A percentile compares a stretch with the other conserved stretches of the same genome.
These are phyloP conservation scores for Exserohilum turcica DNA, from an alignment of 2,329 filamentous ascomycete genomes.

Conservation along the genomic window DNA sequence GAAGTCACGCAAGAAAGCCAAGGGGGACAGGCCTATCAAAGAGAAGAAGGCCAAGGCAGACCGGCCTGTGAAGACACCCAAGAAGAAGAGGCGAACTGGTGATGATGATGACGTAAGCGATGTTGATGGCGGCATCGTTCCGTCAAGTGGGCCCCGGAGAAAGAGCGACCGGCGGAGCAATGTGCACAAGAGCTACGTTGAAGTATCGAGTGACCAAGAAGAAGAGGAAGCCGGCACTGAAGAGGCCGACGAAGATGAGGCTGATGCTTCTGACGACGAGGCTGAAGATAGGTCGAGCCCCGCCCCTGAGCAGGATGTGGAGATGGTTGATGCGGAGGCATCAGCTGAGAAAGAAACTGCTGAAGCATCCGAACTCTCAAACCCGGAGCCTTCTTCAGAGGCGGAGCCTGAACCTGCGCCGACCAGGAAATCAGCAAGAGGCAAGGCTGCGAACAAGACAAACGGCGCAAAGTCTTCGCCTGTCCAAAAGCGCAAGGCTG, in stretches of 20 bases:
- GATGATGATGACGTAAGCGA: constrained; percentile 46
- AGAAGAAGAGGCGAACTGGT: constrained; percentile 38
- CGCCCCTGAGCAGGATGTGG: constrained; percentile 34
- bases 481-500: constrained; percentile 24
- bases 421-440: constrained; percentile 22
- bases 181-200: constrained; percentile 52
- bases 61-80: constrained; percentile 46
- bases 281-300: constrained; percentile 18
- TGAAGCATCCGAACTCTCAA: constrained; percentile 20
- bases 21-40: constrained; percentile 37
- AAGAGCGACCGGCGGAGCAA: constrained; percentile 49
- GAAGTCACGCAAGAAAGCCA: constrained; percentile 44
- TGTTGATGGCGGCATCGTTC: constrained; percentile 24
- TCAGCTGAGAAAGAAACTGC: constrained; percentile 11
- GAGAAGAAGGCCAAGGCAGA: constrained; percentile 39
- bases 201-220: constrained; percentile 51
- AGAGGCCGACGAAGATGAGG: constrained; percentile 24
- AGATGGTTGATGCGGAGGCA: constrained; percentile 33
- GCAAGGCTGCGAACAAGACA: constrained; percentile 22
- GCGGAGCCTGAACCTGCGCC: constrained; percentile 20
- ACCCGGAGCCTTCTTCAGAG: constrained; percentile 25
- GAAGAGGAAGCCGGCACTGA: constrained; percentile 41
- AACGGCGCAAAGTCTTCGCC: constrained; percentile 28
- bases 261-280: constrained; percentile 23
- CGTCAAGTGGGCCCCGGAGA: constrained; percentile 51